Evolutionary conservation across 345 rosid species (phyloP).

Genomic region (Syzygium oleosum): DNA sequence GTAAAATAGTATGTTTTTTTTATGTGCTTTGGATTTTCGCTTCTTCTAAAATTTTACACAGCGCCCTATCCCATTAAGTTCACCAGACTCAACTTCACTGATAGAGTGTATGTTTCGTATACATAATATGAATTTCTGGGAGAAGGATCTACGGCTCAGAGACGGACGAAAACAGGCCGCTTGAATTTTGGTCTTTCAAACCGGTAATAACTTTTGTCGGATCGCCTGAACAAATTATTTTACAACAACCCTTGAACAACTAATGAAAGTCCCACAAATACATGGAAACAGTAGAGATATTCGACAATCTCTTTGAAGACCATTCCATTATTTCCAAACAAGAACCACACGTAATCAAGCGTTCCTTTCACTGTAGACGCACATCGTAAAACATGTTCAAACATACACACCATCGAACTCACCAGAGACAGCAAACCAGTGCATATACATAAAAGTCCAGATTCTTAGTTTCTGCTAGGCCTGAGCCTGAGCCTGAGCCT

Average conservation of each 20-base stretch:
- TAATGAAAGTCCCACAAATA: not conserved
- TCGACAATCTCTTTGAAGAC: not conserved
- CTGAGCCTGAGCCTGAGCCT: not conserved
- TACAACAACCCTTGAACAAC: not conserved
- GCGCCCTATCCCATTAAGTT: too few relatives aligned
- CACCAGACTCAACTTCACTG: too few relatives aligned
- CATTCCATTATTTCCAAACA: not conserved
- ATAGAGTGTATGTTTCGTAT: too few relatives aligned
- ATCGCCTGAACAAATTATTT: not conserved
- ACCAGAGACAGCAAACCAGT: not conserved
- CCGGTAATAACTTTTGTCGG: not conserved
- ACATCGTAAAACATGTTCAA: not conserved
- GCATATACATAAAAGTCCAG: not conserved
- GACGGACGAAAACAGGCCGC: too few relatives aligned
- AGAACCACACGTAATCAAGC: not conserved
- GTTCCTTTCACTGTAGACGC: not conserved
- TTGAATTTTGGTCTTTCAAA: too few relatives aligned
- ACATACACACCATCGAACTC: not conserved
- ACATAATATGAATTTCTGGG: too few relatives aligned
- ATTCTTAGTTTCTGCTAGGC: not conserved
- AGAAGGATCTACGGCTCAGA: too few relatives aligned
- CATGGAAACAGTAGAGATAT: not conserved
- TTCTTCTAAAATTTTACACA: too few relatives aligned
- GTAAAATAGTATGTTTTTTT: too few relatives aligned
- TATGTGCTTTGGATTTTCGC: too few relatives aligned